phyloP scores from a whole-genome alignment of 345 rosid genomes.

The Populus alba region DNA sequence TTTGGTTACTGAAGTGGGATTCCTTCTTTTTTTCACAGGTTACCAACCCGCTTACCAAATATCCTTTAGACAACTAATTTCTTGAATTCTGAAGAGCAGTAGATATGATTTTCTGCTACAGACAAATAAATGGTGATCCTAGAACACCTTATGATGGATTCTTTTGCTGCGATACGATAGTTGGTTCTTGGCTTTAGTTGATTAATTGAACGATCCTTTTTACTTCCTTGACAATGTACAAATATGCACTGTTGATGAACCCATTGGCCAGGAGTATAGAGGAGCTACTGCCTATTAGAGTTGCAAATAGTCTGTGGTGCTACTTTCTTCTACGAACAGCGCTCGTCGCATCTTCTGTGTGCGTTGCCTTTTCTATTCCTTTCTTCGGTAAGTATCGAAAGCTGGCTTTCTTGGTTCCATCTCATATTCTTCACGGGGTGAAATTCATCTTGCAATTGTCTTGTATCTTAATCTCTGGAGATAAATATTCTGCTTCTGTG shows the following conservation, averaged over 20 bases:
- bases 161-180: too few relatives aligned
- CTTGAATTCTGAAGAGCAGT: neutral
- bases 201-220: neutral
- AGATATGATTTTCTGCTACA: neutral
- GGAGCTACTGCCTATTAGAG: conserved; percentile 65
- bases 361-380: conserved; percentile 76
- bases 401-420: neutral
- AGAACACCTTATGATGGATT: neutral
- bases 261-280: conserved; percentile 90
- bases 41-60: conserved; percentile 87
- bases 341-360: conserved; percentile 77
- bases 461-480: too few relatives aligned
- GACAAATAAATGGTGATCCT: neutral
- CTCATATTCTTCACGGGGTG: neutral
- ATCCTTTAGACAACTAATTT: conserved; percentile 37
- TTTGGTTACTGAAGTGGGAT: conserved; percentile 21
- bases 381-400: conserved; percentile 59
- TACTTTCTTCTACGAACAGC: conserved; percentile 63
- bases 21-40: conserved; percentile 46
- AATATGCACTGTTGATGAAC: conserved; percentile 71
- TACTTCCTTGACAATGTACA: conserved; percentile 39
- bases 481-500: too few relatives aligned
- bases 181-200: neutral
- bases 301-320: conserved; percentile 53
- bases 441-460: neutral